A percentile compares a stretch with the other conserved stretches of the same genome.
phyloP scores from a whole-genome alignment of 2,329 filamentous ascomycete genomes.

The Domatiomyces globalis region DNA sequence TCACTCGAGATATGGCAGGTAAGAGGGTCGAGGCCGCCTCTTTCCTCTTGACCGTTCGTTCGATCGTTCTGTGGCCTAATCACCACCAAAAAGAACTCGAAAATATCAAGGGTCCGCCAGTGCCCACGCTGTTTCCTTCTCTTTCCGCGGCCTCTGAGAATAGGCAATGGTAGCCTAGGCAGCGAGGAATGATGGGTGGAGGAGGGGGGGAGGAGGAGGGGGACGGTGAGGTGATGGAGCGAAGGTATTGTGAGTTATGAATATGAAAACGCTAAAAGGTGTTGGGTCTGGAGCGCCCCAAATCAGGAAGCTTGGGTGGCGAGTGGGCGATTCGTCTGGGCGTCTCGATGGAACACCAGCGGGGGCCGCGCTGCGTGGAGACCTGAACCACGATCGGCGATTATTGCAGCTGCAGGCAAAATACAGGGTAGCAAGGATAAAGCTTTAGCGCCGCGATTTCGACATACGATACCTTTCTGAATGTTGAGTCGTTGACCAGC shows the following conservation, averaged over 20 bases:
- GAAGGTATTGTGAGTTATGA: conserved; percentile 4
- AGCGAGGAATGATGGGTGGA: conserved; percentile 5
- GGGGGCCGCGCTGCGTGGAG: no score
- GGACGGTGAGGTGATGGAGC: conserved; percentile 1
- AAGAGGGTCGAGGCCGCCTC: not conserved
- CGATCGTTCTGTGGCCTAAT: conserved; percentile 7
- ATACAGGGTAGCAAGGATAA: not conserved
- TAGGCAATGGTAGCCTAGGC: conserved; percentile 3
- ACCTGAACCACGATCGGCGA: not conserved
- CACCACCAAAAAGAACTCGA: conserved; percentile 7
- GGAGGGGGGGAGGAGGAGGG: conserved; percentile 1
- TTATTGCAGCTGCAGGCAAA: not conserved
- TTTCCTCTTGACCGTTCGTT: conserved; percentile 3
- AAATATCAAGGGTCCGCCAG: not conserved
- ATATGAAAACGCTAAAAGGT: conserved; percentile 8
- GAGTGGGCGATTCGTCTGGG: not conserved
- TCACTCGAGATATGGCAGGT: not conserved
- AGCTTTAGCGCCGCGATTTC: not conserved
- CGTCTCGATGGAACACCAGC: not conserved
- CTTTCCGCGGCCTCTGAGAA: conserved; percentile 5
- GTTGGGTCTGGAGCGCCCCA: conserved; percentile 15
- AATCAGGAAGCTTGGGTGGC: not conserved
- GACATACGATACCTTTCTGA: not conserved
- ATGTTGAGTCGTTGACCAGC: not conserved
- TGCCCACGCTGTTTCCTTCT: conserved; percentile 2